Evolutionary conservation across 768 basidiomycete species (phyloP).

Genomic region (Pleurotus djamor): DNA sequence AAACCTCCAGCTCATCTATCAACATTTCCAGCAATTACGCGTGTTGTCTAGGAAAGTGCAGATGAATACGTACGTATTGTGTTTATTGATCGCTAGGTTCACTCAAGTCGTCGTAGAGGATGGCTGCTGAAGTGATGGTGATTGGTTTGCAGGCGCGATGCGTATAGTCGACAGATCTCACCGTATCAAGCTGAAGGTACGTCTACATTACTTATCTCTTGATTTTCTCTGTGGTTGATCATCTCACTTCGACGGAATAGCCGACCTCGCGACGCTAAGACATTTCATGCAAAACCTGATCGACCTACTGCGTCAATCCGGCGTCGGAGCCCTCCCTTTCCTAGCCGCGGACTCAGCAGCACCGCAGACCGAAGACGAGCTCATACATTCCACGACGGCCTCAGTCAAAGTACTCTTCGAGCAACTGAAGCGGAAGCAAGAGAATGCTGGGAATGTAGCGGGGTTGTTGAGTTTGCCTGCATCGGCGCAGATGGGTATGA

Average conservation of each 20-base stretch:
- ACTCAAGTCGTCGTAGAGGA: background rate
- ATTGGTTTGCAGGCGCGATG: slow-evolving; percentile 43
- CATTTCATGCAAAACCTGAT: slow-evolving; percentile 43
- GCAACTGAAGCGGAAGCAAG: slow-evolving; percentile 38
- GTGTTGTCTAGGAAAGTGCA: slow-evolving; percentile 45
- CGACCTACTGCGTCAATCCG: slow-evolving; percentile 51
- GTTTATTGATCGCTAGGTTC: background rate
- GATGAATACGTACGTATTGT: slow-evolving; percentile 47
- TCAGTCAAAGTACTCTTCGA: slow-evolving; percentile 40
- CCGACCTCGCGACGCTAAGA: slow-evolving; percentile 48
- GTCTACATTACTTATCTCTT: too few relatives aligned
- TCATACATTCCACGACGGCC: slow-evolving; percentile 31
- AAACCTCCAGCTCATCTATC: slow-evolving; percentile 45
- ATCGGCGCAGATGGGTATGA: too few relatives aligned
- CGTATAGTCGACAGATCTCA: slow-evolving; percentile 54
- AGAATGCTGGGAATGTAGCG: slow-evolving; percentile 38
- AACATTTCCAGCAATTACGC: slow-evolving; percentile 48
- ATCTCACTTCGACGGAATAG: too few relatives aligned
- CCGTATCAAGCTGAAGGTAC: slow-evolving; percentile 60
- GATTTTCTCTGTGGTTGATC: too few relatives aligned
- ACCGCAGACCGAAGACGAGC: slow-evolving; percentile 30
- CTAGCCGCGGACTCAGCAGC: slow-evolving; percentile 17
- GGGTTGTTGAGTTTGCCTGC: slow-evolving; percentile 26
- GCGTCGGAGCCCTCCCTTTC: slow-evolving; percentile 66
- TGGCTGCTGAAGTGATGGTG: background rate